Base-by-base conservation (phyloP, 768 basidiomycete genomes). In the Mycena vitilis region DNA sequence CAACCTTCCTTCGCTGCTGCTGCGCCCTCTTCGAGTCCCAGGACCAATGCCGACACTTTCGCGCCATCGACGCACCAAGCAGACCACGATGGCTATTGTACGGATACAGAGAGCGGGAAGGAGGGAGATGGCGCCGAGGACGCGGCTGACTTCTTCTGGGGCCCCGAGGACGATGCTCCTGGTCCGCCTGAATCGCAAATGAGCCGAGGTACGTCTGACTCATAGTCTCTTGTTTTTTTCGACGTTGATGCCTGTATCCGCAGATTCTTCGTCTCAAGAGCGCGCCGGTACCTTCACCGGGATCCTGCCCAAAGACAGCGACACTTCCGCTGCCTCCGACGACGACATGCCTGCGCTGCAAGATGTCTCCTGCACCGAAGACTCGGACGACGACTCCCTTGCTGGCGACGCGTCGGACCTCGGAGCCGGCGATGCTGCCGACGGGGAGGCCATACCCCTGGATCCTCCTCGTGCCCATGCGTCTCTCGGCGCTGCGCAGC, bases 141-240 rank as follows among this genome's bases (percentile, higher is more conserved):
- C 37, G 60, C n/a, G 5, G 20, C 2, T 11, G 49, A 52, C 22
- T 25, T 18, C 10, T 15, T 15, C 9, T 60, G 60, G 60, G 49
- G 49, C 5, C 36, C 49, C 34, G 18, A 34, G 22, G 58, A 60
- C 58, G 47, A 60, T 48, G 45, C 30, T 15, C 45, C 58, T 25
- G 1, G 22, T 5, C 60, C 60, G 9, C 60, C 60, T 1, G 48
- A 60, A 9, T 23, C 60, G 13, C 60, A 60, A 40, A 9, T 60
- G 16, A 38, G n/a, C n/a, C 38, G 13, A 13, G 47, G 23, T 5
- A 7, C 5, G 8, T 48, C n/a, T 22, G n/a, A 48, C 7, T 48
- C 47, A 8, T 11, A 22, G 47, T 22, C 47, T 22, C 23, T 13
- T 13, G 13, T 13, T 13, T 40, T 40, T 13, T 40, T 40, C 13